Base-by-base conservation (phyloP, 2,329 filamentous ascomycete genomes). In the Pseudocercospora eumusae region DNA sequence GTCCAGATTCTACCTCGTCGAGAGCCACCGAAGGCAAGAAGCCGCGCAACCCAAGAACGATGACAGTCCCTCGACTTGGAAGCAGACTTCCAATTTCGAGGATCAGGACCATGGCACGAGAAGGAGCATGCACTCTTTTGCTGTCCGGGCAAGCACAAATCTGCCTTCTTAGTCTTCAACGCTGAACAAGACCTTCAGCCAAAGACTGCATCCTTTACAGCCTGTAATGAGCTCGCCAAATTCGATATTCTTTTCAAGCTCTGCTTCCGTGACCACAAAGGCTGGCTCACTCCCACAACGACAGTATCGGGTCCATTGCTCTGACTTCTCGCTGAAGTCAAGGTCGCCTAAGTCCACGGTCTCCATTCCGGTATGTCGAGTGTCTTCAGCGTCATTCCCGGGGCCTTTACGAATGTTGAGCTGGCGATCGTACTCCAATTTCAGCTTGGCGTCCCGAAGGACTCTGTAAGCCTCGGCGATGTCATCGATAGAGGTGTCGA, bases 131-230 rank as follows among this genome's bases (percentile, higher is more conserved):
- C 44, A 25, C 10, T 15, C 44, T 23, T 49, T 7, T 18, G 3
- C 44, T 15, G 4, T 2, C 25, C 15, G 44, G 7, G 44, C 3
- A n/a, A 21, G 2, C 44, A 23, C 13, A 31, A 25, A 15, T 18
- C 25, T 27, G 2, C 8, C 49, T 9, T 27, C 55, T 70, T 66
- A 70, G 69, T 77, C 80, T 60, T 80, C 80, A 52, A 83, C 79
- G 21, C 80, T 83, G 77, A 87, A 88, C 65, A 83, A 74, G 49
- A 88, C 80, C 71, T 83, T 83, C 63, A 87, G 77, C 82, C 83
- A 87, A 61, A 88, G 77, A 78, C 85, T 88, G 74, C 86, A 88
- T 36, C 86, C 85, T 60, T 78, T 77, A 76, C 86, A 88, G 2
- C 84, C 84, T 18, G 85, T 79, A 50, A 86, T 75, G 63, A 88